Percentiles rank a stretch among this genome's conserved stretches.
Conservation (phyloP, 2,329 filamentous ascomycete species). For the Aspergillus phoenicis region DNA sequence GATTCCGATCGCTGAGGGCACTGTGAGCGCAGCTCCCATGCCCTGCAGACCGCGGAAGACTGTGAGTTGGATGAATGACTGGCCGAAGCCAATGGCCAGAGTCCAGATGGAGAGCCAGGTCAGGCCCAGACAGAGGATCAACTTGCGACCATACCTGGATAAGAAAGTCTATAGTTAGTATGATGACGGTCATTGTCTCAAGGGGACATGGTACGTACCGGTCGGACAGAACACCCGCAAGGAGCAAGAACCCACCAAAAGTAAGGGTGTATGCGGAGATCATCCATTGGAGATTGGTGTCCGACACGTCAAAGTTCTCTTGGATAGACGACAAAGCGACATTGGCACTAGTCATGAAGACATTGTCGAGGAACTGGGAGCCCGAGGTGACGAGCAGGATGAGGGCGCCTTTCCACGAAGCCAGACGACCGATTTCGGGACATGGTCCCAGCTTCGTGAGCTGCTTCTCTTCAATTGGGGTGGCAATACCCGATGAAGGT, state of each 20-base stretch:
- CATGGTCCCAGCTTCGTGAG: conserved; percentile 23
- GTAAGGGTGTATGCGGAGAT: conserved; percentile 47
- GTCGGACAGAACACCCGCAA: conserved; percentile 40
- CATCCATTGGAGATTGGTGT: conserved; percentile 45
- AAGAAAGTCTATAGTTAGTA: neutral
- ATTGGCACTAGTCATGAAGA: conserved; percentile 49
- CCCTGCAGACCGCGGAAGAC: conserved; percentile 51
- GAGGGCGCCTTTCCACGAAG: conserved; percentile 43
- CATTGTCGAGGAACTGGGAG: conserved; percentile 49
- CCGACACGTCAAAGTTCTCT: conserved; percentile 38
- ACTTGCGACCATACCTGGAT: conserved; percentile 40
- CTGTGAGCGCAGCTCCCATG: conserved; percentile 50
- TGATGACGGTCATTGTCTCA: neutral
- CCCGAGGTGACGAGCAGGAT: conserved; percentile 47
- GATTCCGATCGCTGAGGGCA: conserved; percentile 52
- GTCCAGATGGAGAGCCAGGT: conserved; percentile 41
- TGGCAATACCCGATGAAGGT: conserved; percentile 19
- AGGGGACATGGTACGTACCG: conserved; percentile 21
- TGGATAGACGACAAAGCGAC: conserved; percentile 47
- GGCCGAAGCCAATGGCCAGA: conserved; percentile 42
- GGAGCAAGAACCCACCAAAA: conserved; percentile 41
- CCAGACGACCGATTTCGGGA: conserved; percentile 39
- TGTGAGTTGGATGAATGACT: conserved; percentile 44
- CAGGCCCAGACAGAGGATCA: conserved; percentile 44
- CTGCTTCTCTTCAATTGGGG: conserved; percentile 24